phyloP scores from a whole-genome alignment of 2,329 filamentous ascomycete species.

The Fusarium caatingaense region DNA sequence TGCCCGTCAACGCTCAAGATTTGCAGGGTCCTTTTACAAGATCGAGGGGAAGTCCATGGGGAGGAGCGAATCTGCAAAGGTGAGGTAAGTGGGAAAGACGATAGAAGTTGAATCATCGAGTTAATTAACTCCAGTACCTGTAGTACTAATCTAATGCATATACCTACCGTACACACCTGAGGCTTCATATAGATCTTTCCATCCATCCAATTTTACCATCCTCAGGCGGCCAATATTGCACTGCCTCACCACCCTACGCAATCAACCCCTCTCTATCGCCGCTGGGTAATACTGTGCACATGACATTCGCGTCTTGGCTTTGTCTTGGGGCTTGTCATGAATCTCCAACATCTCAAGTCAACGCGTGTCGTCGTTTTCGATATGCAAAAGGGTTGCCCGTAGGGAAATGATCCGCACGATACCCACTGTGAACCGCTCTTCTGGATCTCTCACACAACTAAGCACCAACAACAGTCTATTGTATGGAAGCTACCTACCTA shows the following conservation, averaged over 20 bases:
- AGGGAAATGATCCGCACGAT: constrained; percentile 10
- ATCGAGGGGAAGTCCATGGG: background rate
- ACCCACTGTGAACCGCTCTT: constrained; percentile 5
- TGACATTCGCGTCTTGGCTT: constrained; percentile 36
- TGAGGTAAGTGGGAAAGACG: background rate
- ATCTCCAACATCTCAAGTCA: background rate
- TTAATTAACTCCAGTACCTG: background rate
- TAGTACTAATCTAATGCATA: too few species aligned
- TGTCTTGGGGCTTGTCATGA: constrained; percentile 15
- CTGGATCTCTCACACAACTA: constrained; percentile 1
- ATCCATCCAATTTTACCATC: background rate
- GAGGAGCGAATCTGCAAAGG: background rate
- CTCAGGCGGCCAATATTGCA: constrained; percentile 38
- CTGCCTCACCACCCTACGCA: constrained; percentile 47
- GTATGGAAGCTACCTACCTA: background rate
- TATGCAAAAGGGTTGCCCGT: background rate
- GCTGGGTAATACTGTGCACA: constrained; percentile 16
- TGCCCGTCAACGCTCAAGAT: constrained; percentile 9
- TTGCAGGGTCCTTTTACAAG: constrained; percentile 27
- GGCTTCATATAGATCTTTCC: background rate
- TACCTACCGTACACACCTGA: background rate
- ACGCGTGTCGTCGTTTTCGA: constrained; percentile 18
- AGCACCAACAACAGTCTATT: background rate
- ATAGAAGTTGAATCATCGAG: background rate
- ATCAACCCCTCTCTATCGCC: constrained; percentile 41